These are phyloP conservation scores for Fibroporia radiculosa DNA, from an alignment of 768 basidiomycete species.

Conservation along the genomic window DNA sequence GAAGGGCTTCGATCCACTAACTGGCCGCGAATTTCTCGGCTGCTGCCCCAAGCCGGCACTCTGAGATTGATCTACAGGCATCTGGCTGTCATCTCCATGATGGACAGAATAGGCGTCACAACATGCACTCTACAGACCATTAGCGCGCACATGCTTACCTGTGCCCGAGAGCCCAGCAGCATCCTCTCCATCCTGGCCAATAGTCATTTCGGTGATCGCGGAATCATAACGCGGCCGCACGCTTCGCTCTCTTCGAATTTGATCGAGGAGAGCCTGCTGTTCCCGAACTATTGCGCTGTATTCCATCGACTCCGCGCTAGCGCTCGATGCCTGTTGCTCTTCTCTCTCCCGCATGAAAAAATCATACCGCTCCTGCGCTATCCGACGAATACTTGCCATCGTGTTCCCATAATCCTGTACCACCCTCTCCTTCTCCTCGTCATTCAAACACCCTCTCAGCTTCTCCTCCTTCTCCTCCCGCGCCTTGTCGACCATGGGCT, in stretches of 20 bases:
- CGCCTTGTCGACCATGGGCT: slow-evolving; percentile 46
- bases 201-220: neutral
- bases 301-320: slow-evolving; percentile 21
- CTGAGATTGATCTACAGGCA: slow-evolving; percentile 12
- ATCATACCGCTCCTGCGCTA: slow-evolving; percentile 41
- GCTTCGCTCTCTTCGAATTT: slow-evolving; percentile 27
- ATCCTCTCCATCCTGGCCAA: slow-evolving; percentile 8
- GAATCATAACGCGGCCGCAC: neutral
- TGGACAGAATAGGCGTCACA: neutral
- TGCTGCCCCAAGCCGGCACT: slow-evolving; percentile 8
- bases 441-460: slow-evolving; percentile 26
- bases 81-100: slow-evolving; percentile 1
- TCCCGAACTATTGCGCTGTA: slow-evolving; percentile 27
- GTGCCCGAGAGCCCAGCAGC: slow-evolving; percentile 1
- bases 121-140: neutral
- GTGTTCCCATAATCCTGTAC: slow-evolving; percentile 30
- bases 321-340: slow-evolving; percentile 42
- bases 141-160: slow-evolving; percentile 10
- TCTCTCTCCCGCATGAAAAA: slow-evolving; percentile 42
- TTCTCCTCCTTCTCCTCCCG: slow-evolving; percentile 48
- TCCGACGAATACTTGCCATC: slow-evolving; percentile 35
- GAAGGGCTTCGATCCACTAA: neutral
- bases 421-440: slow-evolving; percentile 29
- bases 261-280: slow-evolving; percentile 40
- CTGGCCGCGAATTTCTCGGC: slow-evolving; percentile 5